Evolutionary conservation across 768 basidiomycete species (phyloP), one percentile per base, ranked within the genome.

Genomic region (Pulveroboletus sp.): DNA sequence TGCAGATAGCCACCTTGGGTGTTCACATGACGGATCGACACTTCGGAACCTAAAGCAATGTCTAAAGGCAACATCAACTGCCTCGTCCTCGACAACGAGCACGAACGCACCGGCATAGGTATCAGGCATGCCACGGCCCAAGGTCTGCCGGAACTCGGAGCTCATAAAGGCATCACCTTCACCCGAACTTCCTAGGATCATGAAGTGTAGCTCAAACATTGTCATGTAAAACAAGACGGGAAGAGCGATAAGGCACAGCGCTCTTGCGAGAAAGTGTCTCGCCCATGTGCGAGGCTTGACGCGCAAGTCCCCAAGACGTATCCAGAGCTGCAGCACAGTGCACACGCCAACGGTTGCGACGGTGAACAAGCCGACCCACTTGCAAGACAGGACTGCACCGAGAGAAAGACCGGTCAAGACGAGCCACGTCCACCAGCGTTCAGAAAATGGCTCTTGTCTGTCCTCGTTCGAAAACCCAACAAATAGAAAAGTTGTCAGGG

Each of bases 131-230:
- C 86, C 81, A 39, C 83, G 84, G 14, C 84, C 76, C 11, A 99
- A 75, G 0, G 94, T 97, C 63, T 98, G 95, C 70, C 97, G 94
- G 73, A 99, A 99, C 65, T 93, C 94, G 3, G 93, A 90, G 71
- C 90, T 95, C 96, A 99, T 99, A 70, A 99, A 99, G 1, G 94
- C 93, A 65, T 98, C 96, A 0, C 96, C 96, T 46, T 98, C 95
- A 30, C 96, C 96, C 2, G 89, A 88, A 68, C 86, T 88, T 61
- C 83, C 80, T 27, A 99, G 74, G 57, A 99, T 79, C 63, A 85
- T 62, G 71, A 98, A 97, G 67, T 99, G 96, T 46, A 99, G 83
- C 69, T 86, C 79, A 74, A 99, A 99, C 89, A 96, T 96, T 64
- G 74, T 66, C 90, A 98, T 93, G 73, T 99, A 99, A 67, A 99